These are phyloP conservation scores for Rhodotorula kratochvilovae DNA, from an alignment of 768 basidiomycete species.

Conservation along the genomic window DNA sequence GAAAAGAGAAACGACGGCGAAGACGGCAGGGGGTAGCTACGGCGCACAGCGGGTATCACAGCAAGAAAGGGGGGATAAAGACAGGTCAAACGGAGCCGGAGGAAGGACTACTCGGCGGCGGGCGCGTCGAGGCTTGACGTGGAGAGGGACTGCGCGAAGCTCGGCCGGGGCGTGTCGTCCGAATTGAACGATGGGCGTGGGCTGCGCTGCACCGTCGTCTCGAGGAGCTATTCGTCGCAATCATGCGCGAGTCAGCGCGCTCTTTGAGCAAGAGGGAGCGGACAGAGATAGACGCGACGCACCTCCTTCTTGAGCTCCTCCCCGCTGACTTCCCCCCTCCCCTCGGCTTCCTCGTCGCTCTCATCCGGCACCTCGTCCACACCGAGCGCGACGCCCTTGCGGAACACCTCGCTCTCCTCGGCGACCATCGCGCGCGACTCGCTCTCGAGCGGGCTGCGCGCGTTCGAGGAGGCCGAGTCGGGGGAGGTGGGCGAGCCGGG, in stretches of 20 bases:
- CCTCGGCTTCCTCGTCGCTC: constrained; percentile 53
- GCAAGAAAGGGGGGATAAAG: background rate
- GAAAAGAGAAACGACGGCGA: no score
- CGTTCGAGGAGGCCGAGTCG: background rate
- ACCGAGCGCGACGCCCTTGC: constrained; percentile 72
- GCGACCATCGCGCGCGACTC: constrained; percentile 25
- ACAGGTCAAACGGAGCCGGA: background rate
- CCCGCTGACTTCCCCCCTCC: constrained; percentile 53
- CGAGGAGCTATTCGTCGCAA: constrained; percentile 10
- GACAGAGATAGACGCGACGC: background rate
- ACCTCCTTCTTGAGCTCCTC: constrained; percentile 70
- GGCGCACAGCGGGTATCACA: background rate
- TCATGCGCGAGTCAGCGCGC: background rate
- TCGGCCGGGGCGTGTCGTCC: background rate
- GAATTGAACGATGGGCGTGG: constrained; percentile 18
- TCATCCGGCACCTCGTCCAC: constrained; percentile 50
- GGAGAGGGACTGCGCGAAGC: background rate
- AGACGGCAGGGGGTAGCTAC: background rate
- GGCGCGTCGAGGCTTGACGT: background rate
- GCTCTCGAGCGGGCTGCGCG: constrained; percentile 37
- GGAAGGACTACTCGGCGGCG: background rate
- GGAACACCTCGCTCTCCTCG: constrained; percentile 94
- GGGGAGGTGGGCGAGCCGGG: no score
- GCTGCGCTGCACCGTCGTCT: constrained; percentile 7
- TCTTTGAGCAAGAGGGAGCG: background rate